Percentiles rank a stretch among this genome's conserved stretches.
Conservation (phyloP, 805 yeast species). For the Candida broadrunensis region DNA sequence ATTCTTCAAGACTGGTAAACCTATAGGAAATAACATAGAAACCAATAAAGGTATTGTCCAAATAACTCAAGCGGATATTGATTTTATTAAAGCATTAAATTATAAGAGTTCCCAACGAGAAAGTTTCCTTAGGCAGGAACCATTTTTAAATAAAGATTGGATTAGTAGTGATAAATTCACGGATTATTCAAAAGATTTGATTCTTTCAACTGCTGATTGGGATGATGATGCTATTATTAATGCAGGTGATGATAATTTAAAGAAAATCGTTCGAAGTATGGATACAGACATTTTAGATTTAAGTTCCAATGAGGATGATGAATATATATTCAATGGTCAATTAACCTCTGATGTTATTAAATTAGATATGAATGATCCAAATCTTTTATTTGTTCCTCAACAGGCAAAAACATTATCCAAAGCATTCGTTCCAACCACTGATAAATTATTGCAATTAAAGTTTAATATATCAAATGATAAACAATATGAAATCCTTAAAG, state of each 20-base stretch:
- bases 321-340: conserved; percentile 70
- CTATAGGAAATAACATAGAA: neutral
- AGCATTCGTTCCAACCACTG: conserved; percentile 51
- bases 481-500: conserved; percentile 77
- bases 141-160: conserved; percentile 31
- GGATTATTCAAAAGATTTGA: conserved; percentile 50
- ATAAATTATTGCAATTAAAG: conserved; percentile 52
- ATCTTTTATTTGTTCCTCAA: conserved; percentile 62
- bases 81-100: conserved; percentile 25
- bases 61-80: conserved; percentile 31
- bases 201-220: conserved; percentile 77
- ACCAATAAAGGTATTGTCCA: conserved; percentile 9
- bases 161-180: conserved; percentile 36
- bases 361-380: conserved; percentile 86
- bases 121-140: conserved; percentile 19
- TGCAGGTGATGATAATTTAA: conserved; percentile 28
- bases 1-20: conserved; percentile 38
- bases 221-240: conserved; percentile 62
- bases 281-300: conserved; percentile 20
- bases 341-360: conserved; percentile 40
- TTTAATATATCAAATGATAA: conserved; percentile 88
- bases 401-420: conserved; percentile 12
- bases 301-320: conserved; percentile 53
- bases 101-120: conserved; percentile 11
- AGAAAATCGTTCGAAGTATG: conserved; percentile 2